A percentile compares a stretch with the other conserved stretches of the same genome.
These are phyloP conservation scores for Phytophthora capsici DNA, from an alignment of 352 stramenopile species.

Conservation along the genomic window DNA sequence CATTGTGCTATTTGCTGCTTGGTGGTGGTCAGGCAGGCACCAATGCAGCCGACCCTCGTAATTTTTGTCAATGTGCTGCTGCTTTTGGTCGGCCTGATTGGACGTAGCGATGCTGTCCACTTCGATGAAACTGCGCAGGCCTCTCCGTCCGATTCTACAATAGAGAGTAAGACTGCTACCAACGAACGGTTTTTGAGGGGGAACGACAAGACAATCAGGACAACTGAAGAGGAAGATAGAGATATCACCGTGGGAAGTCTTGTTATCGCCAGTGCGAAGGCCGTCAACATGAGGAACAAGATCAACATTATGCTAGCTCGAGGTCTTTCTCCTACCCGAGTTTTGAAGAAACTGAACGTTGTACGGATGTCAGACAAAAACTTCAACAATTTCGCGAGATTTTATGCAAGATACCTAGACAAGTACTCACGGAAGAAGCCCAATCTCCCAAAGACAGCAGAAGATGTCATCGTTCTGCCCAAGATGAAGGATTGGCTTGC, in stretches of 20 bases:
- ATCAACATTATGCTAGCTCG: slow-evolving; percentile 9
- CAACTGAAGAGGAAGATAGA: slow-evolving; percentile 11
- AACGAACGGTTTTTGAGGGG: slow-evolving; percentile 2
- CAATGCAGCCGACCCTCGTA: slow-evolving; percentile 1
- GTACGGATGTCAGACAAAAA: slow-evolving; percentile 15
- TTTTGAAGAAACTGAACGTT: slow-evolving; percentile 19
- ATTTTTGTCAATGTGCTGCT: neutral
- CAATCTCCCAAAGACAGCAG: slow-evolving; percentile 6
- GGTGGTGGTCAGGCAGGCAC: neutral
- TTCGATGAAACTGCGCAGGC: neutral
- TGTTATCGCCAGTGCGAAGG: neutral
- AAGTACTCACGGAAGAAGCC: slow-evolving; percentile 6
- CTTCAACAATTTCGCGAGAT: slow-evolving; percentile 28
- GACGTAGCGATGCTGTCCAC: neutral
- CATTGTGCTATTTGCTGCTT: neutral
- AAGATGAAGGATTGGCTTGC: slow-evolving; percentile 12
- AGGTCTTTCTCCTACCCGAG: slow-evolving; percentile 1
- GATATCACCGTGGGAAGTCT: neutral
- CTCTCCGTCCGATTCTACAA: neutral
- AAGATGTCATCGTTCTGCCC: slow-evolving; percentile 17
- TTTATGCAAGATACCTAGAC: slow-evolving; percentile 12
- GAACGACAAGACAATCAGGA: neutral
- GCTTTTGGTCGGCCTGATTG: neutral
- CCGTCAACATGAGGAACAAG: slow-evolving; percentile 10
- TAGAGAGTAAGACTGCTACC: neutral